Percentiles rank a stretch among this genome's conserved stretches.
Conservation (phyloP, 2,329 filamentous ascomycete genomes). For the Exophiala sp. region DNA sequence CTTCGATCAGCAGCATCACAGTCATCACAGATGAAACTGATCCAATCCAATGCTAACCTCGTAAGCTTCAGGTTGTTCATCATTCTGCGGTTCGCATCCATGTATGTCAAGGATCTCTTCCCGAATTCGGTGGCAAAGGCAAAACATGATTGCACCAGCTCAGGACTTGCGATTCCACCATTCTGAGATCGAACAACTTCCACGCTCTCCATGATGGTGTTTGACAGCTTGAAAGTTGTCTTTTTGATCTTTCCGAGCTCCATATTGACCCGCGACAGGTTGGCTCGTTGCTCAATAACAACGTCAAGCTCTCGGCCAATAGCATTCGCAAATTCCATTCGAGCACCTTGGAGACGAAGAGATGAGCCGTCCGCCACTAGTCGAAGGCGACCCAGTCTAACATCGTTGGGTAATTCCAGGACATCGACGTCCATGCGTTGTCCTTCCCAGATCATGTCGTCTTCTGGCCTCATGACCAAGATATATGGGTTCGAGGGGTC, state of each 20-base stretch:
- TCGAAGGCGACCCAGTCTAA: conserved; percentile 81
- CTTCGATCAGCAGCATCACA: conserved; percentile 90
- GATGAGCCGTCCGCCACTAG: conserved; percentile 86
- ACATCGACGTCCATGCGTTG: conserved; percentile 68
- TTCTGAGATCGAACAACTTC: conserved; percentile 88
- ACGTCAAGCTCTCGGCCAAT: conserved; percentile 83
- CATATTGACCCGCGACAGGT: conserved; percentile 84
- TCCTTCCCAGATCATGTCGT: conserved; percentile 76
- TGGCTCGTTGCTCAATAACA: conserved; percentile 86
- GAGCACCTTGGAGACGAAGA: conserved; percentile 71
- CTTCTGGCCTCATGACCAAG: conserved; percentile 78
- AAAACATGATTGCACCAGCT: conserved; percentile 96
- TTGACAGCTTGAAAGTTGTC: conserved; percentile 92
- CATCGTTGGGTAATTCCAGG: conserved; percentile 73
- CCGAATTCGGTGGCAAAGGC: conserved; percentile 99
- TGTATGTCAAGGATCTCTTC: conserved; percentile 87
- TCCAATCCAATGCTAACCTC: conserved; percentile 91
- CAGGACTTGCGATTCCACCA: conserved; percentile 78
- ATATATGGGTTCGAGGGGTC: conserved; percentile 80
- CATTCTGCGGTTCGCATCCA: conserved; percentile 90
- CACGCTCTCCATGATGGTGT: conserved; percentile 98
- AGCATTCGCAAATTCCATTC: conserved; percentile 70
- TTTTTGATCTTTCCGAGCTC: conserved; percentile 92
- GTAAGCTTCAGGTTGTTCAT: conserved; percentile 98
- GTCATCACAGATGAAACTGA: conserved; percentile 96